A percentile compares a stretch with the other conserved stretches of the same genome.
These are phyloP conservation scores for Penstemon davidsonii DNA, from an alignment of 257 asterid species.

Conservation along the genomic window DNA sequence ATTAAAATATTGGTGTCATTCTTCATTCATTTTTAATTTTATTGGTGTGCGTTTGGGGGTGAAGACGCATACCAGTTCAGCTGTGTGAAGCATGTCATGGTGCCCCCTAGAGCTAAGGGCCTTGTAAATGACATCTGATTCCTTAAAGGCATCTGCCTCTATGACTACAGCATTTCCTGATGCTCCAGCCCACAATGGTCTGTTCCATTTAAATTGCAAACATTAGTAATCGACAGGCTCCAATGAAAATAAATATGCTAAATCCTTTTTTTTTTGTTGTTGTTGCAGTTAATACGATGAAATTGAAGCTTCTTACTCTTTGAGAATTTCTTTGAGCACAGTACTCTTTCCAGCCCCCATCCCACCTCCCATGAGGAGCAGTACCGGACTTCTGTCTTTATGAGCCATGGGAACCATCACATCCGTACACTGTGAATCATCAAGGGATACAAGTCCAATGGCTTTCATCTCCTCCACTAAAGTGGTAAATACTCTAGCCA, in stretches of 20 bases:
- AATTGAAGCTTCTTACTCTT: slow-evolving; percentile 63
- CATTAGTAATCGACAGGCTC: neutral
- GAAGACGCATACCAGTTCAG: slow-evolving; percentile 65
- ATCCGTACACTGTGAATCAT: slow-evolving; percentile 87
- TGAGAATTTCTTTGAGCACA: slow-evolving; percentile 87
- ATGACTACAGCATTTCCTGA: slow-evolving; percentile 78
- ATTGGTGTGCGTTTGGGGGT: neutral
- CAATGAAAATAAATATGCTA: neutral
- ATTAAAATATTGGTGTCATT: neutral
- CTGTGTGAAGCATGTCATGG: slow-evolving; percentile 90
- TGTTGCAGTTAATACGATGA: neutral
- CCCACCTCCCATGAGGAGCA: slow-evolving; percentile 98
- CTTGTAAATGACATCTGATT: slow-evolving; percentile 85
- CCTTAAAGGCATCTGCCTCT: slow-evolving; percentile 97
- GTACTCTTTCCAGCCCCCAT: slow-evolving; percentile 98
- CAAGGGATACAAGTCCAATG: slow-evolving; percentile 72
- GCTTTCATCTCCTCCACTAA: slow-evolving; percentile 99
- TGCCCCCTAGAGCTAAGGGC: slow-evolving; percentile 96
- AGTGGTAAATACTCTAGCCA: slow-evolving; percentile 86
- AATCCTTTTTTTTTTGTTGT: neutral
- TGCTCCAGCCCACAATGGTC: slow-evolving; percentile 96
- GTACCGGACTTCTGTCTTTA: slow-evolving; percentile 85
- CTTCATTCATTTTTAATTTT: too few relatives aligned
- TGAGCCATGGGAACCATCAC: slow-evolving; percentile 99
- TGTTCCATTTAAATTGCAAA: slow-evolving; percentile 27